These are phyloP conservation scores for Nectriaceae sp. DNA, from an alignment of 2,329 filamentous ascomycete species.

Conservation along the genomic window DNA sequence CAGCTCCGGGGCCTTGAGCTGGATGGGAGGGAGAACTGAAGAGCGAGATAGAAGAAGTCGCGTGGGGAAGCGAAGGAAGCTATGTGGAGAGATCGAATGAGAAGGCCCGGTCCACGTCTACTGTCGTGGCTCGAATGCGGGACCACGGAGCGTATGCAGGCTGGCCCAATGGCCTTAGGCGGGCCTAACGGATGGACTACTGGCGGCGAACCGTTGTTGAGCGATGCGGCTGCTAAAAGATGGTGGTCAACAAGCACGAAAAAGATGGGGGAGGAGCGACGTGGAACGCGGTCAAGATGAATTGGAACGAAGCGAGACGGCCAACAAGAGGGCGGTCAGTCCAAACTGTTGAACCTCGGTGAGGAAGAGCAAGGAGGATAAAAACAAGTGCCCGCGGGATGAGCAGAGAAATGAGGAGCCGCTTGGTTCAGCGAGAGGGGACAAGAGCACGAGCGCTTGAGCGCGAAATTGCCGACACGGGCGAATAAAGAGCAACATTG, in stretches of 20 bases:
- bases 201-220: constrained; percentile 30
- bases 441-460: not conserved
- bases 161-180: constrained; percentile 36
- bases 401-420: constrained; percentile 21
- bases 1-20: constrained; percentile 32
- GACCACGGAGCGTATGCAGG: constrained; percentile 39
- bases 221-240: constrained; percentile 30
- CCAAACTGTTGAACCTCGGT: no score
- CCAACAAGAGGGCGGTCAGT: no score
- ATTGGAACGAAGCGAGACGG: constrained; percentile 1
- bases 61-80: constrained; percentile 36
- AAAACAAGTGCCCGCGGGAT: not conserved
- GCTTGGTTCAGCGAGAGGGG: constrained; percentile 15
- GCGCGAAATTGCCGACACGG: constrained; percentile 19
- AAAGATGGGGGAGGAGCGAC: constrained; percentile 18
- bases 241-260: constrained; percentile 28
- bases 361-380: no score
- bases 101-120: constrained; percentile 33
- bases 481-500: constrained; percentile 20
- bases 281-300: not conserved
- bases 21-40: constrained; percentile 33
- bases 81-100: constrained; percentile 38
- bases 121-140: constrained; percentile 44
- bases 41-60: constrained; percentile 34
- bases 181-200: constrained; percentile 31